phyloP scores from a whole-genome alignment of 768 basidiomycete species.

The Mycena crocata region DNA sequence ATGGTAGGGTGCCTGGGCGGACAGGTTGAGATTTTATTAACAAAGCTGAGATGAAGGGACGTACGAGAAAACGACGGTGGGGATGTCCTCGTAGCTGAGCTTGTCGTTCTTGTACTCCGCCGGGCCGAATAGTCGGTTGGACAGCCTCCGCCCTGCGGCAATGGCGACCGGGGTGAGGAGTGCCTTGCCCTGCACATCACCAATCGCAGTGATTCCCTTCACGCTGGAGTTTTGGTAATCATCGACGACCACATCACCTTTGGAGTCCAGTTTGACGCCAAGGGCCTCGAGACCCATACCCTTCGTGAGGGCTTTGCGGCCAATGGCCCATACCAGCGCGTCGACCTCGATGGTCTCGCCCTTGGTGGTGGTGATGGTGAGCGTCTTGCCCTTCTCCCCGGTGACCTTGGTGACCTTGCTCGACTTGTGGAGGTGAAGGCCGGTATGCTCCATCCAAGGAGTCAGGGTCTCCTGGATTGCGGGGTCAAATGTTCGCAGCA shows the following conservation, averaged over 20 bases:
- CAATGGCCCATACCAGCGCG: constrained; percentile 93
- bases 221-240: constrained; percentile 90
- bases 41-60: constrained; percentile 44
- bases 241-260: constrained; percentile 90
- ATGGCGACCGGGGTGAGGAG: constrained; percentile 97
- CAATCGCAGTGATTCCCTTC: constrained; percentile 81
- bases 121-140: constrained; percentile 92
- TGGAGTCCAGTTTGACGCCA: constrained; percentile 79
- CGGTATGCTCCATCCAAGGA: constrained; percentile 93
- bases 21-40: constrained; percentile 16
- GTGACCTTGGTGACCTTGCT: constrained; percentile 82
- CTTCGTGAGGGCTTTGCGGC: constrained; percentile 84
- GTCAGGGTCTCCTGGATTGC: constrained; percentile 85
- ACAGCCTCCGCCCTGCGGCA: constrained; percentile 89
- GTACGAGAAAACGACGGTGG: constrained; percentile 96
- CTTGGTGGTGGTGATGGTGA: constrained; percentile 81
- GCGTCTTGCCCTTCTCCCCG: constrained; percentile 74
- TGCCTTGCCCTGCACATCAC: constrained; percentile 94
- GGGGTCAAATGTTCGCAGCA: constrained; percentile 94
- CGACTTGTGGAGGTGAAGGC: constrained; percentile 87
- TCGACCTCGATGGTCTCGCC: constrained; percentile 90
- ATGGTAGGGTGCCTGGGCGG: constrained; percentile 89
- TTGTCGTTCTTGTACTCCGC: constrained; percentile 89
- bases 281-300: constrained; percentile 81
- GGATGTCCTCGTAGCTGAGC: constrained; percentile 89